Evolutionary conservation across 2,329 filamentous ascomycete species (phyloP).

Genomic region (Teratosphaeria destructans): DNA sequence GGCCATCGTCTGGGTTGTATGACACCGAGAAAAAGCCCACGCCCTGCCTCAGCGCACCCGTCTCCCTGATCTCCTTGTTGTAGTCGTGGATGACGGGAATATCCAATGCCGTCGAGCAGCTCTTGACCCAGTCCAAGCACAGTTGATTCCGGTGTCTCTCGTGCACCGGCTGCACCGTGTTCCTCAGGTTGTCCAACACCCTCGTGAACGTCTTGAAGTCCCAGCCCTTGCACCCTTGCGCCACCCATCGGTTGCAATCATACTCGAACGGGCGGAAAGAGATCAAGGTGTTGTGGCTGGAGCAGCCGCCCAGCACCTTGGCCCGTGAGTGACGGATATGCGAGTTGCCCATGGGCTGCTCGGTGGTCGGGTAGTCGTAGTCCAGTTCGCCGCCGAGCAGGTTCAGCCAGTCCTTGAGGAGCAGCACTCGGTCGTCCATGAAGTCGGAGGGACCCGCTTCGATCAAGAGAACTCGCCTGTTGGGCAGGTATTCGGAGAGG

Average conservation of each 20-base stretch:
- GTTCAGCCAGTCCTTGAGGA: slow-evolving; percentile 77
- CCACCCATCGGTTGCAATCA: slow-evolving; percentile 76
- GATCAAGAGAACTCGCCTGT: slow-evolving; percentile 71
- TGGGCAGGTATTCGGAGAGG: slow-evolving; percentile 70
- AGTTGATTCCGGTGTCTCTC: slow-evolving; percentile 78
- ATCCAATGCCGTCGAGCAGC: slow-evolving; percentile 66
- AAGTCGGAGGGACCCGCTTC: slow-evolving; percentile 85
- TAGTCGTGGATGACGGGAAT: slow-evolving; percentile 79
- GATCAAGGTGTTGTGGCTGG: slow-evolving; percentile 87
- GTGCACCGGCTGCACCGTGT: slow-evolving; percentile 84
- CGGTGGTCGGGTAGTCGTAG: slow-evolving; percentile 81
- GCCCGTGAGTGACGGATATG: slow-evolving; percentile 85
- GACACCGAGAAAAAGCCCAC: slow-evolving; percentile 86
- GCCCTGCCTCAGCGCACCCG: slow-evolving; percentile 60
- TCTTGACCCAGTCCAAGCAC: slow-evolving; percentile 79
- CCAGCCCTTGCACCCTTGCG: slow-evolving; percentile 74
- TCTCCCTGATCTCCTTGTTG: slow-evolving; percentile 69
- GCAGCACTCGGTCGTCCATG: slow-evolving; percentile 75
- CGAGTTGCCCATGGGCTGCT: slow-evolving; percentile 86
- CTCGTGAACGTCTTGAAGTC: slow-evolving; percentile 75
- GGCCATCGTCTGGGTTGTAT: slow-evolving; percentile 82
- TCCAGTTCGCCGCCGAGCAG: slow-evolving; percentile 80
- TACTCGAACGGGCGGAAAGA: slow-evolving; percentile 87
- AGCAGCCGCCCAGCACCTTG: slow-evolving; percentile 86
- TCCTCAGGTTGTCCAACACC: slow-evolving; percentile 71